Base-by-base conservation (phyloP, 208 protist genomes). In the Strigomonas culicis region DNA sequence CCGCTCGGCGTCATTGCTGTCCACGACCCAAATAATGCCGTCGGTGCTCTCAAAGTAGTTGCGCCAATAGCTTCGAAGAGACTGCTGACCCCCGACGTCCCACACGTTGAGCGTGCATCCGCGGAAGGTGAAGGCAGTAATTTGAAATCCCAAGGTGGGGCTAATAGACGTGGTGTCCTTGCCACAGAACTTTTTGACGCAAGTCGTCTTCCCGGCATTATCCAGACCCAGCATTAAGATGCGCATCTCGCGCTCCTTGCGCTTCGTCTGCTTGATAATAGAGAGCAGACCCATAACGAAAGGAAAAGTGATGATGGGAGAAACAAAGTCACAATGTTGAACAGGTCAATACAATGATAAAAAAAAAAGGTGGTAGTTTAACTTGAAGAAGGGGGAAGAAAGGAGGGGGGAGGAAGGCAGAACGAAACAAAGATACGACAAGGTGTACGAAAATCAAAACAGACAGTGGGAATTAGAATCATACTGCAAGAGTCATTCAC, bases 51-150 rank as follows among this genome's bases (percentile, higher is more conserved):
- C 94, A 81, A 98, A 99, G 75, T 99, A 99, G 79, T 99, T 98
- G 39, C 95, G 77, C 97, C 98, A 99, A 82, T 98, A 99, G 15
- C 96, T 97, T 25, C 99, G 90, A n/a, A 99, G 79, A 13, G 97
- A 97, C 66, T 98, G 95, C 85, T 99, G 99, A n/a, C 99, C 99
- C 25, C 99, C 99, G 22, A 99, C 95, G 84, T 99, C 99, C 98
- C 99, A 99, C 36, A 99, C 87, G 69, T 99, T 99, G 28, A 99
- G 71, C 56, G 95, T 98, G 86, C 96, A 99, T 11, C 90, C 94
- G 19, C 92, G 56, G 64, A 98, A 98, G 56, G 97, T 93, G 30
- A 99, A 84, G 10, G 98, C 98, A 30, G 98, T 97, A 63, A 99
- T 99, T 74, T 99, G 99, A 74, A 99, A 99, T 11, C 99, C 99